Evolutionary conservation across 495 filamentous ascomycete species (phyloP), one percentile per base, ranked within the genome.

Genomic region (Xylaria telfairii): DNA sequence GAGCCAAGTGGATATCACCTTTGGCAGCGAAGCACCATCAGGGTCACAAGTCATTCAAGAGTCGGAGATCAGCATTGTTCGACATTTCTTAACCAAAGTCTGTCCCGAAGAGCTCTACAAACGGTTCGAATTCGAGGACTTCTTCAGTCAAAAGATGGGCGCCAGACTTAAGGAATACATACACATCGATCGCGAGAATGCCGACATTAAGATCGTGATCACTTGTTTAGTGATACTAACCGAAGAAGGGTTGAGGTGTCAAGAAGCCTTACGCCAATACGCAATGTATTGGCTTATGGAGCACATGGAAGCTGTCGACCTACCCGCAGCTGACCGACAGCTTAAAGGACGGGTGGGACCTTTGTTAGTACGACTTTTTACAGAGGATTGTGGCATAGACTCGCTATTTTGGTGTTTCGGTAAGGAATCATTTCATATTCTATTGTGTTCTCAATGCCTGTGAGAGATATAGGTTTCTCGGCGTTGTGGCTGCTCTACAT

Each of bases 121-220:
- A 9, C 75, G 79, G 26, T 79, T 83, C 12, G 76, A 78, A 4
- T 81, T 83, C 37, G 81, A 81, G n/a, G 65, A 77, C 4, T 79
- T 81, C 41, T 81, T 83, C 62, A 71, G 75, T 21, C 63, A 74
- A 42, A 81, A 80, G 65, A 71, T 79, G 32, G 77, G 77, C 24
- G 74, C 76, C 28, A 68, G 56, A 13, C 72, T 72, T 3, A 74
- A 68, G 49, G 76, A 77, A 30, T 77, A 74, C 59, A 77, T 77
- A 53, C 70, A 69, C 17, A 67, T 76, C 30, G 76, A 77, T 44
- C 72, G 70, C n/a, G 76, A 77, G 19, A 77, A 77, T 46, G 68
- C 67, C 0, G 72, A 80, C 37, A 75, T 77, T 3, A 79, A 76
- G 57, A 71, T 81, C 12, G 78, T 74, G 3, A 19, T 75, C 2